Conservation (phyloP, 2,329 filamentous ascomycete species). For the Ceratocystis smalleyi region DNA sequence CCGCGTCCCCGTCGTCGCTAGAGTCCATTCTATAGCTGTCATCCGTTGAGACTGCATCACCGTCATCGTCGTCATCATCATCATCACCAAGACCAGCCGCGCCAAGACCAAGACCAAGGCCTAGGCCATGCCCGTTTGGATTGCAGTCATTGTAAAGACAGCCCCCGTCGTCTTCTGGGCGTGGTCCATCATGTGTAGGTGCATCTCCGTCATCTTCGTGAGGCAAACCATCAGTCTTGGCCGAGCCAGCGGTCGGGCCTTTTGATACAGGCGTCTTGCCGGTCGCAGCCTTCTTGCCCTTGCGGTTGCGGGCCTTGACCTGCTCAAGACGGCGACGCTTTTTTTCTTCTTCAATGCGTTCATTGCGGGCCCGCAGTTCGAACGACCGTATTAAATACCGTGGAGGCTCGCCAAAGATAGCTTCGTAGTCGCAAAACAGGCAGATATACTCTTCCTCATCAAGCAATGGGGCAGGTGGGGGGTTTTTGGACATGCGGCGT, state of each 20-base stretch:
- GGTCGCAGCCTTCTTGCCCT: conserved; percentile 59
- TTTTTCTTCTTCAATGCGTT: conserved; percentile 72
- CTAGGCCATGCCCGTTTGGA: neutral
- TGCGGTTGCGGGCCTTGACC: conserved; percentile 82
- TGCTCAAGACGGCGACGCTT: conserved; percentile 75
- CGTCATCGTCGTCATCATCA: conserved; percentile 1
- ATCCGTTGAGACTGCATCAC: conserved; percentile 8
- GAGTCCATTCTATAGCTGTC: conserved; percentile 2
- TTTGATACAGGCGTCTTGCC: conserved; percentile 40
- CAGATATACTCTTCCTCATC: conserved; percentile 79
- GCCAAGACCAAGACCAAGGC: no score
- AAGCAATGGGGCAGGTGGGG: conserved; percentile 31
- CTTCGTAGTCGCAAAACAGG: conserved; percentile 95
- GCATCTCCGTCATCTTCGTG: neutral
- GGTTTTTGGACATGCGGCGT: conserved; percentile 59
- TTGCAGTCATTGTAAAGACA: conserved; percentile 9
- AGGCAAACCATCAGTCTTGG: neutral
- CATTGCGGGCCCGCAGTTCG: conserved; percentile 81
- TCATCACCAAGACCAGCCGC: neutral
- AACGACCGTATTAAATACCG: conserved; percentile 76
- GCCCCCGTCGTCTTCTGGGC: neutral
- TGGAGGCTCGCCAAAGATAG: conserved; percentile 80
- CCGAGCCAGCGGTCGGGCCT: conserved; percentile 21
- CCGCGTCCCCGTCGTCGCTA: neutral
- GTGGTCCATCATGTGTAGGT: neutral